A percentile compares a stretch with the other conserved stretches of the same genome.
Evolutionary conservation across 2,329 filamentous ascomycete species (phyloP).

Genomic region (Penicillium sp.): DNA sequence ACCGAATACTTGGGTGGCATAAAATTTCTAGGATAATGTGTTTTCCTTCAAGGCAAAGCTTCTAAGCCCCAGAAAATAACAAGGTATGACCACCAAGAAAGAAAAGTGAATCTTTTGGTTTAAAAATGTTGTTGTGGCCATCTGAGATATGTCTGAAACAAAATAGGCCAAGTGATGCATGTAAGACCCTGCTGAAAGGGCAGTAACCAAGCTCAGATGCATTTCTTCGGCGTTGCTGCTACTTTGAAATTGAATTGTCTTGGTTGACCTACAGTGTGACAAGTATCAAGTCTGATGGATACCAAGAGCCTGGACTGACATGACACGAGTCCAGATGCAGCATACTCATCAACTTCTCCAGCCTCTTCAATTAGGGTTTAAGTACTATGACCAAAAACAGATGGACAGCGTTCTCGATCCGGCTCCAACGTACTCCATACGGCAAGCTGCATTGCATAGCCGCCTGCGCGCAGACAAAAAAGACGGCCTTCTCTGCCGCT

Average conservation of each 20-base stretch:
- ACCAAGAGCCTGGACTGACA: not conserved
- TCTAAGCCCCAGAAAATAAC: too few species aligned
- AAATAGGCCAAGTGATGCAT: too few species aligned
- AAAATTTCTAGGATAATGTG: too few species aligned
- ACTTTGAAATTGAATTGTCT: not conserved
- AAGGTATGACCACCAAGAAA: too few species aligned
- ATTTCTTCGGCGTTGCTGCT: not conserved
- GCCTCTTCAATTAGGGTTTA: slow-evolving; percentile 1
- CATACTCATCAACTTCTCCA: not conserved
- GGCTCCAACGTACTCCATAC: slow-evolving; percentile 22
- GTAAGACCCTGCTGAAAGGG: too few species aligned
- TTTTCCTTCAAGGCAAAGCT: too few species aligned
- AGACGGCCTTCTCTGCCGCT: slow-evolving; percentile 3
- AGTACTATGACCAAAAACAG: slow-evolving; percentile 13
- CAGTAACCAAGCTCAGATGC: too few species aligned
- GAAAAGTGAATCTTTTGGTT: too few species aligned
- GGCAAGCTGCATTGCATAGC: slow-evolving; percentile 27
- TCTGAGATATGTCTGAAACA: too few species aligned
- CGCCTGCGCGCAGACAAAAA: slow-evolving; percentile 22
- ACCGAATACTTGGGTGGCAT: too few species aligned
- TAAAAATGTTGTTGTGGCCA: too few species aligned
- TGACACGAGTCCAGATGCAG: not conserved
- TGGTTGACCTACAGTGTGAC: too few species aligned
- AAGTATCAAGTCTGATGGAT: not conserved
- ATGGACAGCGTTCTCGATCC: slow-evolving; percentile 16